phyloP scores from a whole-genome alignment of 805 yeast species.

The Teunomyces stri region DNA sequence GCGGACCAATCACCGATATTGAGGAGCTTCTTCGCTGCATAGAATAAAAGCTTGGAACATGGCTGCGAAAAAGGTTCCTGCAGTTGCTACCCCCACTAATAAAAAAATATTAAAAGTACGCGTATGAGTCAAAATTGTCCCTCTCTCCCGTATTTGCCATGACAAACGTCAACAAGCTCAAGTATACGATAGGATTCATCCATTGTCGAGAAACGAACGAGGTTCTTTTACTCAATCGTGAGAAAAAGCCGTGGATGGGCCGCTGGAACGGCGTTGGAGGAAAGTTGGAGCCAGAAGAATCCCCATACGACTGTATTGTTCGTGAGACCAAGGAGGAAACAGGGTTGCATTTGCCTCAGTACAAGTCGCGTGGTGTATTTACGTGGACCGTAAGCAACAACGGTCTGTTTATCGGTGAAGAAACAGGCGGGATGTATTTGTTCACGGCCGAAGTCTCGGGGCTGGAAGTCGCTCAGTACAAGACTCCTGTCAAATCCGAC shows the following conservation, averaged over 20 bases:
- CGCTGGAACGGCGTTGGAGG: slow-evolving; percentile 50
- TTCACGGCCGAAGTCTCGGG: slow-evolving; percentile 36
- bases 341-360: slow-evolving; percentile 30
- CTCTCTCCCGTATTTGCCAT: background rate
- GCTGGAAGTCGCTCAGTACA: slow-evolving; percentile 21
- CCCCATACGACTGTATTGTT: slow-evolving; percentile 38
- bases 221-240: slow-evolving; percentile 37
- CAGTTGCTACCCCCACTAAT: background rate
- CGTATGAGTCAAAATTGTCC: background rate
- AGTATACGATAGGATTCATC: slow-evolving; percentile 26
- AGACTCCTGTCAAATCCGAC: slow-evolving; percentile 25
- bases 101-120: background rate
- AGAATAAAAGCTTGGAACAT: background rate
- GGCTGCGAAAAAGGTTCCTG: slow-evolving; percentile 1
- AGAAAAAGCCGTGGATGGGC: slow-evolving; percentile 48
- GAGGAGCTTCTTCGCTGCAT: slow-evolving; percentile 6
- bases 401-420: slow-evolving; percentile 10
- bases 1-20: background rate
- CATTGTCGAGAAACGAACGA: slow-evolving; percentile 29
- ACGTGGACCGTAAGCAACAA: slow-evolving; percentile 26
- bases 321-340: slow-evolving; percentile 44
- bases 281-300: slow-evolving; percentile 33
- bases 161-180: slow-evolving; percentile 7
- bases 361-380: slow-evolving; percentile 31
- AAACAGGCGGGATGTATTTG: slow-evolving; percentile 37